Percentiles rank a stretch among this genome's conserved stretches.
phyloP scores from a whole-genome alignment of 306 rosid species.

The Arachis hypogaea region DNA sequence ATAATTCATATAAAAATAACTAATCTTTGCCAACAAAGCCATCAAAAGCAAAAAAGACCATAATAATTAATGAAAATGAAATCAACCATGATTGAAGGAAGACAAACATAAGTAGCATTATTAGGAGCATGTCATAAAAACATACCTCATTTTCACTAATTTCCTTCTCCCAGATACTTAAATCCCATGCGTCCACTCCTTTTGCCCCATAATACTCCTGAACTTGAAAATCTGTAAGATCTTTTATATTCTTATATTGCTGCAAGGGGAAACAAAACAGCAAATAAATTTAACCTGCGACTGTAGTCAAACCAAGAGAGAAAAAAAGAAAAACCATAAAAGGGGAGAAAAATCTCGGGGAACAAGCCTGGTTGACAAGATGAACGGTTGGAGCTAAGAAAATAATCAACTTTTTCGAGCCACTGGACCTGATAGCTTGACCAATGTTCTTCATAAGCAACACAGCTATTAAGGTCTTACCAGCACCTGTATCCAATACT shows the following conservation, averaged over 20 bases:
- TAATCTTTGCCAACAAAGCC: background rate
- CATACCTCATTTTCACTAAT: slow-evolving; percentile 66
- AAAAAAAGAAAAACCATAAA: background rate
- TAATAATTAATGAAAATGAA: slow-evolving; percentile 23
- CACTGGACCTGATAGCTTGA: slow-evolving; percentile 50
- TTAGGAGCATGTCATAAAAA: slow-evolving; percentile 30
- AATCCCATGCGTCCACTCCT: slow-evolving; percentile 81
- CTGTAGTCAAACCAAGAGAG: background rate
- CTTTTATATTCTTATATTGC: slow-evolving; percentile 69
- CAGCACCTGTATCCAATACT: slow-evolving; percentile 83
- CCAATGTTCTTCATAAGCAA: slow-evolving; percentile 70
- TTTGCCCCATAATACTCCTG: slow-evolving; percentile 79
- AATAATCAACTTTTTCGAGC: slow-evolving; percentile 48
- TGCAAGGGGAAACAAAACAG: slow-evolving; percentile 56
- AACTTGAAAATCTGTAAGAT: slow-evolving; percentile 57
- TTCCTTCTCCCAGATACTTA: slow-evolving; percentile 73
- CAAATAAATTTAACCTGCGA: slow-evolving; percentile 26
- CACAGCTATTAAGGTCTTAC: slow-evolving; percentile 80
- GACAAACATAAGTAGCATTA: slow-evolving; percentile 15
- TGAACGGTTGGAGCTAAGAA: slow-evolving; percentile 94
- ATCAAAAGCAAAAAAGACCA: slow-evolving; percentile 15
- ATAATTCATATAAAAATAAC: too few species aligned
- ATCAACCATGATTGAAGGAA: background rate
- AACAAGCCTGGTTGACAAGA: slow-evolving; percentile 78
- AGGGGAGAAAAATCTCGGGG: background rate